A percentile compares a stretch with the other conserved stretches of the same genome.
These are phyloP conservation scores for Pseudozyma thailandica DNA, from an alignment of 1,284 basidiomycete species.

Conservation along the genomic window DNA sequence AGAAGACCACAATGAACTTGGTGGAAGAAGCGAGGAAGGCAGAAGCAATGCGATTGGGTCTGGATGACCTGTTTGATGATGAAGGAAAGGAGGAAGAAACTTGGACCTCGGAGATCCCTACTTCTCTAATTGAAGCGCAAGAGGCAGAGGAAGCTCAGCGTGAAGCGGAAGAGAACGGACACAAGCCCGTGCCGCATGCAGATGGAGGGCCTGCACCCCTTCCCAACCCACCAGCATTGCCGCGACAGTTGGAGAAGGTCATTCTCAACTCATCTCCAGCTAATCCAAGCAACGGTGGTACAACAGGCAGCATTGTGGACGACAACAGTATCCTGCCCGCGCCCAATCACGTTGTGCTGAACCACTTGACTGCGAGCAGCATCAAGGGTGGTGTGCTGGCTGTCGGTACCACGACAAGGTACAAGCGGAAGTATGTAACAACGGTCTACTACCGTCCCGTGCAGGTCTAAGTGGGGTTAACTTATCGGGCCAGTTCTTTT, in stretches of 20 bases:
- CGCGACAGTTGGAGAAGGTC: slow-evolving; percentile 90
- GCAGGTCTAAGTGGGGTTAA: slow-evolving; percentile 69
- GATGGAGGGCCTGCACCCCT: slow-evolving; percentile 26
- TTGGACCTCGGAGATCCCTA: slow-evolving; percentile 69
- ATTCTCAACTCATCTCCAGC: slow-evolving; percentile 78
- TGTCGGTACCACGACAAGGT: slow-evolving; percentile 91
- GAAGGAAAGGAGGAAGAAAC: slow-evolving; percentile 53
- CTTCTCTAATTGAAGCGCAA: slow-evolving; percentile 64
- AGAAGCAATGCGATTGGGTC: slow-evolving; percentile 50
- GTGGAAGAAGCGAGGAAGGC: slow-evolving; percentile 52
- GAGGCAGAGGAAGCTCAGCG: slow-evolving; percentile 63
- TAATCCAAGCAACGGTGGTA: slow-evolving; percentile 43
- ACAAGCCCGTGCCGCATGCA: slow-evolving; percentile 21
- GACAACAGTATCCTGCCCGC: slow-evolving; percentile 93
- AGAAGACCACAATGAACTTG: slow-evolving; percentile 52
- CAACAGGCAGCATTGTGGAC: slow-evolving; percentile 73
- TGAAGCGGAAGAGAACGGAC: slow-evolving; percentile 35
- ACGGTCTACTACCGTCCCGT: slow-evolving; percentile 77
- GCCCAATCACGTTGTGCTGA: slow-evolving; percentile 86
- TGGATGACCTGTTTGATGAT: slow-evolving; percentile 63
- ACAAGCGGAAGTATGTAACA: slow-evolving; percentile 85
- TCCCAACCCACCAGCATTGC: slow-evolving; percentile 75
- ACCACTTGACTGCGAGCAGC: slow-evolving; percentile 94
- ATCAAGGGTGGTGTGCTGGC: slow-evolving; percentile 94
- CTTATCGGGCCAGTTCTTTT: not conserved